Conservation (phyloP, 345 rosid genomes). For the Aegle marmelos region DNA sequence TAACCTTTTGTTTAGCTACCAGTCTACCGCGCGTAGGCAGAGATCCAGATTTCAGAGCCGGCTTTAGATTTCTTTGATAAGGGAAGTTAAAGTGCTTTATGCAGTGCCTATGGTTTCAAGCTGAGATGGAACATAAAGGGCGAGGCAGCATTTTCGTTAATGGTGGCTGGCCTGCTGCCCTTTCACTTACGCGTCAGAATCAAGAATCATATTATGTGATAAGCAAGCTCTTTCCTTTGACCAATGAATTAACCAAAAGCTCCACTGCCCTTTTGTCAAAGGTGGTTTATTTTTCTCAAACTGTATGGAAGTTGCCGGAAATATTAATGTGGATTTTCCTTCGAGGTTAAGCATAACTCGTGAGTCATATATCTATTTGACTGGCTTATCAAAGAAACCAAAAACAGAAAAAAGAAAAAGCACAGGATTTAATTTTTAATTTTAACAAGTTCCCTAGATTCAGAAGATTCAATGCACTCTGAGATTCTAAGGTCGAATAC, state of each 20-base stretch:
- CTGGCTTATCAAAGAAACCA: background rate
- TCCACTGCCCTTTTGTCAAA: background rate
- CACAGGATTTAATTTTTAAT: background rate
- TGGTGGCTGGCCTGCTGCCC: constrained; percentile 13
- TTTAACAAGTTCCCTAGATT: background rate
- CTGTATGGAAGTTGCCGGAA: background rate
- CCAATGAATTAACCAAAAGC: constrained; percentile 4
- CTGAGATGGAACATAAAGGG: constrained; percentile 3
- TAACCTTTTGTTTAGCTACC: background rate
- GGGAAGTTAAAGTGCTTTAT: constrained; percentile 3
- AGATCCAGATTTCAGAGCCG: background rate
- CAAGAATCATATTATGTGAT: background rate
- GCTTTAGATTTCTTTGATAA: background rate
- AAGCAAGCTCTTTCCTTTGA: constrained; percentile 8
- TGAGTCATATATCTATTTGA: no score
- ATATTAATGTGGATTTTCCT: background rate
- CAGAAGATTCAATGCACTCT: background rate
- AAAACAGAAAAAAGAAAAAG: background rate
- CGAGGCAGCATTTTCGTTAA: background rate
- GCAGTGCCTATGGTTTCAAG: background rate
- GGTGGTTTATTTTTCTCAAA: background rate
- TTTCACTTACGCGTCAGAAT: constrained; percentile 21
- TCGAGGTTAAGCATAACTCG: background rate
- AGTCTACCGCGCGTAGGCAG: background rate
- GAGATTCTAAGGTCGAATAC: background rate